phyloP scores from a whole-genome alignment of 345 rosid genomes.

The Tarenaya hassleriana region DNA sequence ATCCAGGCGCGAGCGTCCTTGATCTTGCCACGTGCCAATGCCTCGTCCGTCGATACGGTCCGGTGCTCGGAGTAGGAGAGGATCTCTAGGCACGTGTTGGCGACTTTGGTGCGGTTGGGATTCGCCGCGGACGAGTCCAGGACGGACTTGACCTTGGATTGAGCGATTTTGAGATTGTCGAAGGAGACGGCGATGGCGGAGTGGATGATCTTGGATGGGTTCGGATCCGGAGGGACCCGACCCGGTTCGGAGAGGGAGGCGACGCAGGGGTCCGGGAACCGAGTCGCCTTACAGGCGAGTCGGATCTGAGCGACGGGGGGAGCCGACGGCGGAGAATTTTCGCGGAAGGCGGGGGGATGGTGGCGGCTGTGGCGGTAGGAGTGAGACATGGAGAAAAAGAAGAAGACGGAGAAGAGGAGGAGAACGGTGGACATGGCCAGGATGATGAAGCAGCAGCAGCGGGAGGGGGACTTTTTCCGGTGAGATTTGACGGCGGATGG shows the following conservation, averaged over 20 bases:
- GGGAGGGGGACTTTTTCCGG: conserved; percentile 20
- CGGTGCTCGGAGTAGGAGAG: conserved; percentile 53
- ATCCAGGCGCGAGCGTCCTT: conserved; percentile 81
- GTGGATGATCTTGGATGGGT: conserved; percentile 49
- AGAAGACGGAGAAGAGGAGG: conserved; percentile 28
- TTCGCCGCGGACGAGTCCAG: conserved; percentile 46
- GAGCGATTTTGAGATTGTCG: conserved; percentile 46
- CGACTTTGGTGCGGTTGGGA: conserved; percentile 53
- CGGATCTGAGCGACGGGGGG: conserved; percentile 28
- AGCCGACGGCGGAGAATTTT: conserved; percentile 10
- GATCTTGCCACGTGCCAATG: conserved; percentile 36
- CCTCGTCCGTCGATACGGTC: conserved; percentile 32
- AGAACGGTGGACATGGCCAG: conserved; percentile 31
- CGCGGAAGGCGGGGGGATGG: conserved; percentile 4
- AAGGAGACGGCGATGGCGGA: conserved; percentile 57
- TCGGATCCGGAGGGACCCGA: conserved; percentile 37
- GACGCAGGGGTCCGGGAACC: conserved; percentile 44
- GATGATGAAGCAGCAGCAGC: conserved; percentile 12
- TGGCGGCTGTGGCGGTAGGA: conserved; percentile 12
- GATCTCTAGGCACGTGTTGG: conserved; percentile 47
- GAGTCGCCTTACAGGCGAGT: conserved; percentile 60
- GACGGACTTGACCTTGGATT: conserved; percentile 49
- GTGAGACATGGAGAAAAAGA: conserved; percentile 18
- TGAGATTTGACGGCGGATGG: conserved; percentile 11
- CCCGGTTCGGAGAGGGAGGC: conserved; percentile 34